These are phyloP conservation scores for Leptodontidium sp. DNA, from an alignment of 2,329 filamentous ascomycete genomes.

Conservation along the genomic window DNA sequence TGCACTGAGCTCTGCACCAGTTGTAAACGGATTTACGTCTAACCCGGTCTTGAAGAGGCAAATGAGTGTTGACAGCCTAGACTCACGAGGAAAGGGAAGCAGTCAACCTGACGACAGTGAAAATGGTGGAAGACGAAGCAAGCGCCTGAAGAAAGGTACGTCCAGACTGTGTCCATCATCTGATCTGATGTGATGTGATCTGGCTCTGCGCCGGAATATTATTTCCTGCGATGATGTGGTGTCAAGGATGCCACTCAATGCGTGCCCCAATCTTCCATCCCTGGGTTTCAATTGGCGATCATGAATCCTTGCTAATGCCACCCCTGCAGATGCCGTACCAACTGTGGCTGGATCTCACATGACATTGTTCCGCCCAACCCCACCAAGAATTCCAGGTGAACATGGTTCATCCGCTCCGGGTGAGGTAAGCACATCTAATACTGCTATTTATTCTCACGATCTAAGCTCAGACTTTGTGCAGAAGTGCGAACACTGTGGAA, in stretches of 20 bases:
- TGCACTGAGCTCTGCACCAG: constrained; percentile 58
- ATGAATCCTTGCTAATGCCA: constrained; percentile 48
- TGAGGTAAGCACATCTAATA: constrained; percentile 63
- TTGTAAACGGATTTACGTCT: constrained; percentile 57
- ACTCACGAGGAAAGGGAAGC: constrained; percentile 45
- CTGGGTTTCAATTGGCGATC: constrained; percentile 38
- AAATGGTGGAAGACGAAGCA: constrained; percentile 80
- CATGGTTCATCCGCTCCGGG: constrained; percentile 51
- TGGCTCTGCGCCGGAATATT: constrained; percentile 10
- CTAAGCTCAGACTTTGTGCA: constrained; percentile 50
- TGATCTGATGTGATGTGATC: neutral
- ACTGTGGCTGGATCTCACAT: constrained; percentile 97
- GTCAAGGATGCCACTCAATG: constrained; percentile 36
- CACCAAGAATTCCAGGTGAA: constrained; percentile 69
- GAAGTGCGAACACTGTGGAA: constrained; percentile 89
- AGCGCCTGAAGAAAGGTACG: constrained; percentile 88
- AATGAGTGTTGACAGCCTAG: constrained; percentile 64
- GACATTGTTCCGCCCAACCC: constrained; percentile 87
- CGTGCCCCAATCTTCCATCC: constrained; percentile 27
- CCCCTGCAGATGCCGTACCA: constrained; percentile 66
- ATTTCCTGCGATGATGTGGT: constrained; percentile 28
- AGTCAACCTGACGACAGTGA: constrained; percentile 58
- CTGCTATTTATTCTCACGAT: constrained; percentile 51
- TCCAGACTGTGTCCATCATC: constrained; percentile 26
- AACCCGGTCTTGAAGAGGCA: constrained; percentile 77